phyloP scores from a whole-genome alignment of 2,329 filamentous ascomycete species.

The Colletotrichum tamarilloi region DNA sequence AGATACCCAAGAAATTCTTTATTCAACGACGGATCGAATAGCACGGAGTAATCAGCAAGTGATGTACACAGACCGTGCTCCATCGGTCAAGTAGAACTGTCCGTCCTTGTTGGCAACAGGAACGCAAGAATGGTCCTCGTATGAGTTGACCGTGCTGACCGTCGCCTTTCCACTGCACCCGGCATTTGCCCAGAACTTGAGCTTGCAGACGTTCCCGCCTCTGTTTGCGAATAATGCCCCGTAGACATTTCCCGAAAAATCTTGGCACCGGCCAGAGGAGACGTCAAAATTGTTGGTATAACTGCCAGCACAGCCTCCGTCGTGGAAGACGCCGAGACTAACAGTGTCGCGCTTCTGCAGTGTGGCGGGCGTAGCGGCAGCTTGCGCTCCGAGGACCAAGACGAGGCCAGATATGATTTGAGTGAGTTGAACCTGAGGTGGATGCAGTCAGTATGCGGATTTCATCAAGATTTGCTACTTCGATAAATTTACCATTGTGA shows the following conservation, averaged over 20 bases:
- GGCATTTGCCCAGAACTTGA: constrained; percentile 2
- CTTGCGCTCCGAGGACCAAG: neutral
- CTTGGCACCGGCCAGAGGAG: neutral
- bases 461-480: neutral
- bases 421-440: neutral
- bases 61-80: neutral
- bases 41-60: neutral
- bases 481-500: neutral
- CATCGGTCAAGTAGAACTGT: neutral
- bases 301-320: neutral
- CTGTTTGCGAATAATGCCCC: neutral
- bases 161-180: neutral
- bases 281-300: neutral
- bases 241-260: neutral
- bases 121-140: neutral
- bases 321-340: neutral
- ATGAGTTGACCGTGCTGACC: neutral
- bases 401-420: neutral
- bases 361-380: neutral
- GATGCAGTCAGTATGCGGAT: neutral
- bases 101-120: neutral
- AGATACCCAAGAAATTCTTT: neutral
- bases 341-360: neutral
- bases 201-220: neutral
- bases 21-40: neutral